Conservation (phyloP, 2,329 filamentous ascomycete species). For the Colletotrichum lindemuthianum region DNA sequence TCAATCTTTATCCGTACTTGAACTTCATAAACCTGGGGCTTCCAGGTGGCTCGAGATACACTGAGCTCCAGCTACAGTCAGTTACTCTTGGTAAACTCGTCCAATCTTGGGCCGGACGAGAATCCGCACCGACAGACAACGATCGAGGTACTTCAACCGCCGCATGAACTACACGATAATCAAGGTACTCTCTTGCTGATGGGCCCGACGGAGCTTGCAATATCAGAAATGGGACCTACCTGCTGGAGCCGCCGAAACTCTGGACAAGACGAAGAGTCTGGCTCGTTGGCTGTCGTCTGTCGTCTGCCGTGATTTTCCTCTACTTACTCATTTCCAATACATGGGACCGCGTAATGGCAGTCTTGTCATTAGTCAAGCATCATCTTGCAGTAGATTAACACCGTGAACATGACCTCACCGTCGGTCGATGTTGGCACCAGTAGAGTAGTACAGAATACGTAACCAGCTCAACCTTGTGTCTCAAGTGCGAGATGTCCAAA, state of each 20-base stretch:
- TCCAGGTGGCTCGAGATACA: too few species aligned
- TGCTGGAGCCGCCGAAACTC: slow-evolving; percentile 2
- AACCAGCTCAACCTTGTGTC: neutral
- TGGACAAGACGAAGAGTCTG: neutral
- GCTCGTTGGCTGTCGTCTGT: neutral
- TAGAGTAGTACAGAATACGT: neutral
- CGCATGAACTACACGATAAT: too few species aligned
- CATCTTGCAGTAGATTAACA: slow-evolving; percentile 6
- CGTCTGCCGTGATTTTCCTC: slow-evolving; percentile 4
- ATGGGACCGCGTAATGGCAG: slow-evolving; percentile 20
- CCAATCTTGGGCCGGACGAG: too few species aligned
- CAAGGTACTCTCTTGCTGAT: too few species aligned
- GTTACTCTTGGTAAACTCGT: too few species aligned
- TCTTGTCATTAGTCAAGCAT: slow-evolving; percentile 21
- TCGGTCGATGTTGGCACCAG: neutral
- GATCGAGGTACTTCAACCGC: too few species aligned
- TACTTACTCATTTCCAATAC: slow-evolving; percentile 1
- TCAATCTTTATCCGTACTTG: too few species aligned
- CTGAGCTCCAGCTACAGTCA: too few species aligned
- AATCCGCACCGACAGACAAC: too few species aligned
- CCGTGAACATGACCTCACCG: neutral
- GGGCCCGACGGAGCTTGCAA: neutral
- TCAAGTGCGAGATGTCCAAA: neutral
- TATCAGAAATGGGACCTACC: slow-evolving; percentile 2
- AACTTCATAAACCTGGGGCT: too few species aligned